Evolutionary conservation across 2,329 filamentous ascomycete genomes (phyloP).

Genomic region (Xylariaceae sp.): DNA sequence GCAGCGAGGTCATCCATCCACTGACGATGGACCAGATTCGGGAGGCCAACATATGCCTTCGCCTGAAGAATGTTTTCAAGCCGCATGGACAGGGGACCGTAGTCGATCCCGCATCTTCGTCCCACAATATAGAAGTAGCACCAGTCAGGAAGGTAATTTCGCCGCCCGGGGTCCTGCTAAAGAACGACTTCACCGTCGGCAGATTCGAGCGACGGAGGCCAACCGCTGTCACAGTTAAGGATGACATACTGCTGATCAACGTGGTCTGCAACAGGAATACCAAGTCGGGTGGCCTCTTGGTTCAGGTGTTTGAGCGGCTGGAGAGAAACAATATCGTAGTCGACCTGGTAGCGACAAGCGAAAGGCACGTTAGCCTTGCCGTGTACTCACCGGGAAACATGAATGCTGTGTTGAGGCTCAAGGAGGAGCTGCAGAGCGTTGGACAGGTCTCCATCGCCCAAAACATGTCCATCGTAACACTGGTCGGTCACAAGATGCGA

Average conservation of each 20-base stretch:
- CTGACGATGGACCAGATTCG: constrained; percentile 75
- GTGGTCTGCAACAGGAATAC: constrained; percentile 28
- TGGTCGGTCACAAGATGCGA: constrained; percentile 29
- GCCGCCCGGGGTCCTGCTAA: constrained; percentile 26
- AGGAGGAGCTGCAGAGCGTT: constrained; percentile 26
- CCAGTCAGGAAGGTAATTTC: constrained; percentile 15
- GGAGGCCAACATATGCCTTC: constrained; percentile 55
- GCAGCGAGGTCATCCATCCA: constrained; percentile 69
- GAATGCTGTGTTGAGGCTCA: constrained; percentile 20
- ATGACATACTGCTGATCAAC: constrained; percentile 27
- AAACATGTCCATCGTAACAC: constrained; percentile 28
- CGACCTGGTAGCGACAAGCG: constrained; percentile 28
- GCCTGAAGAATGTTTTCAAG: constrained; percentile 64
- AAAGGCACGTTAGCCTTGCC: constrained; percentile 28
- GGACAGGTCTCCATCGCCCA: constrained; percentile 24
- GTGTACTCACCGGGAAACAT: constrained; percentile 23
- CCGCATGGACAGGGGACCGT: constrained; percentile 55
- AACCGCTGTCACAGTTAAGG: constrained; percentile 28
- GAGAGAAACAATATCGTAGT: constrained; percentile 26
- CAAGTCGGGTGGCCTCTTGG: constrained; percentile 27
- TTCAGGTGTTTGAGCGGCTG: constrained; percentile 26
- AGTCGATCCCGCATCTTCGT: constrained; percentile 47
- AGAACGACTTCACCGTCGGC: constrained; percentile 27
- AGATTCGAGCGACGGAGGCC: constrained; percentile 25
- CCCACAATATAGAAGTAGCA: constrained; percentile 12